Base-by-base conservation (phyloP, 2,329 filamentous ascomycete species). In the Cladosporium sp. region DNA sequence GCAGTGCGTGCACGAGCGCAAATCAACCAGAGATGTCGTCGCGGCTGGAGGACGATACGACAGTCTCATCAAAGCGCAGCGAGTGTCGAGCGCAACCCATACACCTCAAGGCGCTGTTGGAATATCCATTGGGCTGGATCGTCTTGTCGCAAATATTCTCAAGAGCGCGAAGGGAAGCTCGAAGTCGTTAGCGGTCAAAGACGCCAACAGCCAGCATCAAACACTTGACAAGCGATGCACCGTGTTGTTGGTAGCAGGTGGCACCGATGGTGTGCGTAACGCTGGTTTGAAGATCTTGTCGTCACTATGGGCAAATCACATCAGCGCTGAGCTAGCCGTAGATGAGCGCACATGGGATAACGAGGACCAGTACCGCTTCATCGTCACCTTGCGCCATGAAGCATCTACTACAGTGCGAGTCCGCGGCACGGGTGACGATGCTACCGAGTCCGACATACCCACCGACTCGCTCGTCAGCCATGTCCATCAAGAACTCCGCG, bases 41-140 rank as follows among this genome's bases (percentile, higher is more conserved):
- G 94, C 93, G 5, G 94, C 92, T 32, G 94, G 95, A 51, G 94
- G 94, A 2, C 85, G 94, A 49, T 99, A 99, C 70, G 95, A 99
- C 70, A 85, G 85, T 48, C 77, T 99, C 19, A 93, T 99, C 62
- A 86, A 86, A 69, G 89, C 95, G 60, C 89, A 95, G 68, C 83
- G 87, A 8, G 89, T 89, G 2, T 44, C 4, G 87, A 85, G 62
- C 82, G 85, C 40, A 79, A 84, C 39, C 81, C 79, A 49, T 12
- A 42, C 56, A 4, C 57, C 57, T 37, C 65, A 65, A 49, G 73
- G 67, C 69, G 93, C 91, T 4, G 94, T 97, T 10, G 94, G 95
- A 1, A 93, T 97, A 69, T 95, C 91, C 67, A 77, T 97, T 39
- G 89, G 89, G 22, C 95, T 92, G 85, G 92, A 97, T 66, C 85